A percentile compares a stretch with the other conserved stretches of the same genome.
phyloP scores from a whole-genome alignment of 2,329 filamentous ascomycete genomes.

The Rutstroemia sp. region DNA sequence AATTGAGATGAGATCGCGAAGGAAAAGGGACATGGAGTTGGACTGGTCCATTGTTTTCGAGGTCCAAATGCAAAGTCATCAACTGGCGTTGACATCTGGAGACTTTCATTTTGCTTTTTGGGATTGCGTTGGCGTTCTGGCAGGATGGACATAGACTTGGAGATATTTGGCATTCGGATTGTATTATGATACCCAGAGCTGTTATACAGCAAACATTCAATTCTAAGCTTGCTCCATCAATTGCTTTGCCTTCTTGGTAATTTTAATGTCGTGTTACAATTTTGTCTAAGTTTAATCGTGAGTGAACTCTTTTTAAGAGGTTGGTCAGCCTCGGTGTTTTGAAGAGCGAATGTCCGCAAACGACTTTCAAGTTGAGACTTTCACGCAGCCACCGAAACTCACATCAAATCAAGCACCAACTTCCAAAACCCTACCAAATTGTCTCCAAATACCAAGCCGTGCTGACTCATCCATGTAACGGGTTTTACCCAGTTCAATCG shows the following conservation, averaged over 20 bases:
- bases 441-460: no score
- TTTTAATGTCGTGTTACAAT: no score
- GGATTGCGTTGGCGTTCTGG: not conserved
- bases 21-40: not conserved
- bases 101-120: not conserved
- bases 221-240: not conserved
- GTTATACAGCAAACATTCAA: not conserved
- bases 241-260: not conserved
- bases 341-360: no score
- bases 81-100: not conserved
- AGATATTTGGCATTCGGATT: not conserved
- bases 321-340: no score
- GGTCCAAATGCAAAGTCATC: not conserved
- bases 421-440: no score
- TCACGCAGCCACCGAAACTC: no score
- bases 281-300: no score
- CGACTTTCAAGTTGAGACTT: no score
- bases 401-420: no score
- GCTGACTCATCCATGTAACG: no score
- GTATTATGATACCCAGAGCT: constrained; percentile 9
- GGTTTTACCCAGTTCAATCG: no score
- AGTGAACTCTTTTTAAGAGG: no score
- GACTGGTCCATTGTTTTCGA: not conserved
- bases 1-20: not conserved
- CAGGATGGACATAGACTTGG: not conserved